Percentiles rank a stretch among this genome's conserved stretches.
Evolutionary conservation across 2,329 filamentous ascomycete species (phyloP).

Genomic region (Pseudogymnoascus sp.): DNA sequence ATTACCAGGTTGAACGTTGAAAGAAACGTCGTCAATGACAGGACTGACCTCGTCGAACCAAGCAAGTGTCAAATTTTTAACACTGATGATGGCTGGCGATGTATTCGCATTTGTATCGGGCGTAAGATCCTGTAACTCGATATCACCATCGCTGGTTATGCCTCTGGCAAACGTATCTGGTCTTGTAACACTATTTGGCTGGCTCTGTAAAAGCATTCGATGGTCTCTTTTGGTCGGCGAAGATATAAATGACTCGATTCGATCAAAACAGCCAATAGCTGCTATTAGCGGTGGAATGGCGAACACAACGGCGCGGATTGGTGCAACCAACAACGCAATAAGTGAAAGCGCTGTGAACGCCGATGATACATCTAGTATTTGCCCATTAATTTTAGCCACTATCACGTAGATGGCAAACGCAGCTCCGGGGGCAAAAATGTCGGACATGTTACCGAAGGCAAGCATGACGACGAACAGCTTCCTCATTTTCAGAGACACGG

Average conservation of each 20-base stretch:
- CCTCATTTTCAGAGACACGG: constrained; percentile 14
- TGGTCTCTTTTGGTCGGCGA: constrained; percentile 11
- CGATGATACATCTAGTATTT: constrained; percentile 20
- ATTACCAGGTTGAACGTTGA: neutral
- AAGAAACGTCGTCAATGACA: constrained; percentile 10
- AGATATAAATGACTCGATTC: constrained; percentile 30
- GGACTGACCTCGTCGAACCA: constrained; percentile 14
- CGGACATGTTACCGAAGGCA: constrained; percentile 15
- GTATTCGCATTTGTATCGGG: neutral
- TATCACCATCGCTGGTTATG: neutral
- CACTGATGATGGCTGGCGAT: constrained; percentile 15
- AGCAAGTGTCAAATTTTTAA: constrained; percentile 20
- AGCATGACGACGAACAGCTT: constrained; percentile 16
- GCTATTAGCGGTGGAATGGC: constrained; percentile 31
- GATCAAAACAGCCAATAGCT: constrained; percentile 32
- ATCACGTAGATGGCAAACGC: constrained; percentile 34
- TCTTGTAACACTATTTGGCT: constrained; percentile 5
- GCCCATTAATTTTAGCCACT: constrained; percentile 21
- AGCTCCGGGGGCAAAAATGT: constrained; percentile 29
- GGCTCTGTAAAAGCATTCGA: constrained; percentile 14
- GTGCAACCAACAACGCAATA: constrained; percentile 31
- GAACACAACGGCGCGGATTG: constrained; percentile 34
- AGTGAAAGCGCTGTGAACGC: constrained; percentile 37
- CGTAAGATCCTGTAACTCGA: neutral
- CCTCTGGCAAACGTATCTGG: constrained; percentile 10